These are phyloP conservation scores for Trichoderma guizhouense DNA, from an alignment of 2,329 filamentous ascomycete genomes.

Conservation along the genomic window DNA sequence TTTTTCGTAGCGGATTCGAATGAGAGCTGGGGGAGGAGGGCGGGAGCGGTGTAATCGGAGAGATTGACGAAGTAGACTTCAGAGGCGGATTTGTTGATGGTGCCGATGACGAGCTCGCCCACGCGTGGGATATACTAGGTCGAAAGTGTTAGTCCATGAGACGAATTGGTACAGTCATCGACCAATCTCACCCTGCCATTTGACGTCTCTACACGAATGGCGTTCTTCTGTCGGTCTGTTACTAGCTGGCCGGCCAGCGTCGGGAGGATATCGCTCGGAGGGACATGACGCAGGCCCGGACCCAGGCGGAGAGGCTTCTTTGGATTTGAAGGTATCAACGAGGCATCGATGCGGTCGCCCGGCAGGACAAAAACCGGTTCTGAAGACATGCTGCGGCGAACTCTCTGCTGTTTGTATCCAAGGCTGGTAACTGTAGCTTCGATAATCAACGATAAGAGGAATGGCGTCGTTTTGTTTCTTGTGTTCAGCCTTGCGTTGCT, in stretches of 20 bases:
- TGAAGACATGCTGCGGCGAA: constrained; percentile 47
- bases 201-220: constrained; percentile 71
- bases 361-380: constrained; percentile 70
- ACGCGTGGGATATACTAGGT: constrained; percentile 71
- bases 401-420: background rate
- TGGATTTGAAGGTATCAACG: constrained; percentile 63
- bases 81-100: constrained; percentile 68
- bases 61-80: constrained; percentile 81
- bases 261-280: constrained; percentile 68
- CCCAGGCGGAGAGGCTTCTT: constrained; percentile 75
- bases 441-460: background rate
- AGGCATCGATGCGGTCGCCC: constrained; percentile 68
- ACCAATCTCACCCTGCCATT: constrained; percentile 58
- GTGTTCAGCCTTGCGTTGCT: constrained; percentile 11
- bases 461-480: background rate
- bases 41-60: constrained; percentile 60
- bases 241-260: constrained; percentile 65
- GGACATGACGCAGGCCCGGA: constrained; percentile 77
- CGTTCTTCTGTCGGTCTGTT: constrained; percentile 69
- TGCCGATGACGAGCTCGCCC: constrained; percentile 88
- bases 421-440: background rate
- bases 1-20: constrained; percentile 94
- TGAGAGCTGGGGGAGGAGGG: constrained; percentile 78
- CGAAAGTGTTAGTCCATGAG: constrained; percentile 26
- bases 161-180: background rate